phyloP scores from a whole-genome alignment of 345 rosid genomes.

The Murraya koenigii region DNA sequence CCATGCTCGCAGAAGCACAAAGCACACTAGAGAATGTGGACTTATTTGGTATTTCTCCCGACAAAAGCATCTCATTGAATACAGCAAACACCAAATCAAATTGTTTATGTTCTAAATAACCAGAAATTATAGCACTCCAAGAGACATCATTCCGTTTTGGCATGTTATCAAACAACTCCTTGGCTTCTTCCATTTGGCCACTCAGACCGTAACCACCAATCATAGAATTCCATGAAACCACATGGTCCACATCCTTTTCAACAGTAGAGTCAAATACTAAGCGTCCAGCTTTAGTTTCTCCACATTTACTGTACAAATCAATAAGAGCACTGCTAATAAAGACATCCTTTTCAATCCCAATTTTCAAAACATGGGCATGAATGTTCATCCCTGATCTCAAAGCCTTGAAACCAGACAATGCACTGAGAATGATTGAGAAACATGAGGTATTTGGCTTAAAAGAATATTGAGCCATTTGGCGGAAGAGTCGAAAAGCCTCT shows the following conservation, averaged over 20 bases:
- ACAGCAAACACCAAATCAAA: slow-evolving; percentile 41
- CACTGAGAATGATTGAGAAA: slow-evolving; percentile 40
- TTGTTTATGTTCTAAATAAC: slow-evolving; percentile 41
- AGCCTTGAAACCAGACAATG: slow-evolving; percentile 40
- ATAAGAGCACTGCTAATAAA: slow-evolving; percentile 40
- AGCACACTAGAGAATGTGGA: slow-evolving; percentile 52
- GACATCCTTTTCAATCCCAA: slow-evolving; percentile 36
- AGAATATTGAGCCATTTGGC: slow-evolving; percentile 35
- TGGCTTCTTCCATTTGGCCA: slow-evolving; percentile 50
- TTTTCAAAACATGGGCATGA: slow-evolving; percentile 41
- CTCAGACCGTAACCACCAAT: slow-evolving; percentile 46
- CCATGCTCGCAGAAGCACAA: slow-evolving; percentile 41
- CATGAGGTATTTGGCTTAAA: slow-evolving; percentile 39
- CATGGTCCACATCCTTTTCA: slow-evolving; percentile 30
- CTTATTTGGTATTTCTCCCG: slow-evolving; percentile 37
- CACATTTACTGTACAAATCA: slow-evolving; percentile 55
- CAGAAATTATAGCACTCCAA: slow-evolving; percentile 51
- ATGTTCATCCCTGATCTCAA: slow-evolving; percentile 40
- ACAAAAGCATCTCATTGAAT: slow-evolving; percentile 44
- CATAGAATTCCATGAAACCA: slow-evolving; percentile 52
- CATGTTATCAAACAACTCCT: slow-evolving; percentile 38
- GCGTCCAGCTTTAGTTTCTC: slow-evolving; percentile 38
- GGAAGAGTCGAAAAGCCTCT: slow-evolving; percentile 47
- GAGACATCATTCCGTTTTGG: slow-evolving; percentile 34
- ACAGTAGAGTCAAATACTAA: slow-evolving; percentile 34